A percentile compares a stretch with the other conserved stretches of the same genome.
Conservation (phyloP, 176 grass and related monocot species). For the Lolium multiflorum region DNA sequence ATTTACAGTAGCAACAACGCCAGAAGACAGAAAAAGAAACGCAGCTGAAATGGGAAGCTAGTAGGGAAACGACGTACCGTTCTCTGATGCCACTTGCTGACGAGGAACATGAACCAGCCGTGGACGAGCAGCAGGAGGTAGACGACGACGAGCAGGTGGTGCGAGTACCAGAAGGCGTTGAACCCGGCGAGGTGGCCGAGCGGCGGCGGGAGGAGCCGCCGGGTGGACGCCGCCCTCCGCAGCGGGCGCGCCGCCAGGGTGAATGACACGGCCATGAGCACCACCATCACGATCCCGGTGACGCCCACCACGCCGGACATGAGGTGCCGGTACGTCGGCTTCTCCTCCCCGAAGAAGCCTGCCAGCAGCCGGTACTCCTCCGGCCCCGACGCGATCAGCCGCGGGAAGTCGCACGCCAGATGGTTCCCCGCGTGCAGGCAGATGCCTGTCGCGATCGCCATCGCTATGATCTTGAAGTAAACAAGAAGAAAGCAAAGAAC, state of each 20-base stretch:
- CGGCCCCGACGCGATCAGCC: constrained; percentile 51
- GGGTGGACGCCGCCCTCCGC: constrained; percentile 34
- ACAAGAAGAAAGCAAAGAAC: not conserved
- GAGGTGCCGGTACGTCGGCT: constrained; percentile 64
- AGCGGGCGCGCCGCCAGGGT: constrained; percentile 78
- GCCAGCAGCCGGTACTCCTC: constrained; percentile 59
- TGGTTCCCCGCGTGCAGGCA: constrained; percentile 77
- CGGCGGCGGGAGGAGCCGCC: constrained; percentile 43
- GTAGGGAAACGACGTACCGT: constrained; percentile 53
- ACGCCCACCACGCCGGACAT: constrained; percentile 73
- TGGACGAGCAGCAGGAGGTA: constrained; percentile 76
- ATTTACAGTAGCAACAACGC: not conserved
- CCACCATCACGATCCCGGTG: constrained; percentile 85
- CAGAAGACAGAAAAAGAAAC: not conserved
- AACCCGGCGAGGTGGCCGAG: constrained; percentile 74
- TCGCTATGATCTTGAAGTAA: constrained; percentile 63
- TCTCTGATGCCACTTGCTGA: constrained; percentile 73
- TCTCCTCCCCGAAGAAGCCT: constrained; percentile 53
- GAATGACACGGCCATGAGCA: constrained; percentile 78
- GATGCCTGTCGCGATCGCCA: constrained; percentile 70
- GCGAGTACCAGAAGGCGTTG: constrained; percentile 96
- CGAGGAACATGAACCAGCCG: constrained; percentile 77
- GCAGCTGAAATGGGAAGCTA: not conserved
- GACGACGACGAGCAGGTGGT: constrained; percentile 82
- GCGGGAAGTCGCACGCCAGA: constrained; percentile 83